These are phyloP conservation scores for Paraurostyla sp. DNA, from an alignment of 73 alveolate species.

Conservation along the genomic window DNA sequence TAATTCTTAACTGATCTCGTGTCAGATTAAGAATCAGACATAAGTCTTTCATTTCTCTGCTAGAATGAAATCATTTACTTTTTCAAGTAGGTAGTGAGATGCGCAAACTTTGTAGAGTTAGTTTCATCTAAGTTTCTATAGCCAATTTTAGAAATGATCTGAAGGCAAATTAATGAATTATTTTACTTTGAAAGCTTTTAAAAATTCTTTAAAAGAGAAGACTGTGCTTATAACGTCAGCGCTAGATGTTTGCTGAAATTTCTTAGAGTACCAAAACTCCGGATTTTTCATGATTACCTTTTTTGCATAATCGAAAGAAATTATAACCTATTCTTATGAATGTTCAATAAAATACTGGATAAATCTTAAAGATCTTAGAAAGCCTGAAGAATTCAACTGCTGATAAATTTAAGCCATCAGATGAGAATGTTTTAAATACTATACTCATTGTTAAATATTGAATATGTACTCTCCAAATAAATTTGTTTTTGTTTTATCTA, in stretches of 20 bases:
- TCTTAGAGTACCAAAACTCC: conserved; percentile 4
- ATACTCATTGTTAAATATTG: background rate
- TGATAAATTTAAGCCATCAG: background rate
- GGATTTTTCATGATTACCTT: background rate
- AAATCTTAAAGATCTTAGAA: background rate
- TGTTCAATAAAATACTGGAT: background rate
- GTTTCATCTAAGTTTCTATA: background rate
- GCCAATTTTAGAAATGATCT: conserved; percentile 14
- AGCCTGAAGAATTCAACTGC: background rate
- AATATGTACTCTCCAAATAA: conserved; percentile 3
- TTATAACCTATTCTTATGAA: background rate
- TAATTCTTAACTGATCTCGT: background rate
- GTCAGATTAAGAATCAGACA: background rate
- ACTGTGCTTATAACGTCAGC: background rate
- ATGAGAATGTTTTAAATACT: conserved; percentile 9
- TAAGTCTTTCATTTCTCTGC: background rate
- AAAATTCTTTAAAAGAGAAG: background rate
- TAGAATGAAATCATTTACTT: background rate
- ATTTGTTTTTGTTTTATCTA: background rate
- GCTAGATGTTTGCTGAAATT: background rate
- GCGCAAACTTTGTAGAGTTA: background rate
- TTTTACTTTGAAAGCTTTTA: conserved; percentile 9
- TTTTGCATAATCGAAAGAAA: background rate
- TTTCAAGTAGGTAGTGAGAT: background rate
- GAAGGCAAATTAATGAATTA: background rate